These are phyloP conservation scores for Solanum bukasovii DNA, from an alignment of 257 asterid genomes.

Conservation along the genomic window DNA sequence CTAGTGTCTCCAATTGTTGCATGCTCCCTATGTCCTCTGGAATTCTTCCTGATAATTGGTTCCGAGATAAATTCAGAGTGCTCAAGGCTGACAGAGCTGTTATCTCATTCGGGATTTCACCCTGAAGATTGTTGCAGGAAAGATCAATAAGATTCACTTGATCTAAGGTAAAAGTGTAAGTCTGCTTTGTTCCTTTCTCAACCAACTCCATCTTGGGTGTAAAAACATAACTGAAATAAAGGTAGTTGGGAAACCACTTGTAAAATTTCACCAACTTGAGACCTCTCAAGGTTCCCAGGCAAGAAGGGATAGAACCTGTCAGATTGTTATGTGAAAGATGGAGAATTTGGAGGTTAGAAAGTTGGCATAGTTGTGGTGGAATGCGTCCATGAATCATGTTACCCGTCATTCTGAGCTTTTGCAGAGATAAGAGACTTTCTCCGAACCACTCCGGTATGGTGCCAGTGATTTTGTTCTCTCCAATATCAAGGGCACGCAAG, in stretches of 20 bases:
- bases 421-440: neutral
- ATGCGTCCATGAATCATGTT: slow-evolving; percentile 1
- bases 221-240: neutral
- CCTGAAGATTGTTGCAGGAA: slow-evolving; percentile 3
- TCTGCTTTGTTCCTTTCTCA: neutral
- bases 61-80: slow-evolving; percentile 5
- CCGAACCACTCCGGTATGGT: slow-evolving; percentile 5
- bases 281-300: neutral
- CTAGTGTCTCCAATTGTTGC: slow-evolving; percentile 2
- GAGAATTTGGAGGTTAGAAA: slow-evolving; percentile 8
- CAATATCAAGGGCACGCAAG: slow-evolving; percentile 15
- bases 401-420: neutral
- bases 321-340: slow-evolving; percentile 9
- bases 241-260: neutral
- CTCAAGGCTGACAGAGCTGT: neutral
- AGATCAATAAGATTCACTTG: slow-evolving; percentile 5
- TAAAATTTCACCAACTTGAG: neutral
- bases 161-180: neutral
- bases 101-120: neutral
- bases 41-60: slow-evolving; percentile 8
- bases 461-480: slow-evolving; percentile 12
- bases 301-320: slow-evolving; percentile 11
- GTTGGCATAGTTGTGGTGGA: slow-evolving; percentile 6
- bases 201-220: neutral
- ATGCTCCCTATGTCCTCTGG: neutral